A percentile compares a stretch with the other conserved stretches of the same genome.
These are phyloP conservation scores for Bipolaris oryzae DNA, from an alignment of 2,329 filamentous ascomycete species.

Conservation along the genomic window DNA sequence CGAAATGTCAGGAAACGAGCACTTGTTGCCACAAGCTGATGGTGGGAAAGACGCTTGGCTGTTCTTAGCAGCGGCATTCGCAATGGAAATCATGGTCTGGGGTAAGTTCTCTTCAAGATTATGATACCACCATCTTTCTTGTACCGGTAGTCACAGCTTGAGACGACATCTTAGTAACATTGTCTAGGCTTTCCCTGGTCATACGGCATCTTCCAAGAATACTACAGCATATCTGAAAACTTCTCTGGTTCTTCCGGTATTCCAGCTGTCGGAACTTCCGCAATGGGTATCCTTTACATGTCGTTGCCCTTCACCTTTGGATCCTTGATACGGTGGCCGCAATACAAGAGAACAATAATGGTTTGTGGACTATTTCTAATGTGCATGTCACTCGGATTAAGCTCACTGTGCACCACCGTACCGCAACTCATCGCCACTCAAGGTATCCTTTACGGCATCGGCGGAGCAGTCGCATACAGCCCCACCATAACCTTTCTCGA, in stretches of 20 bases:
- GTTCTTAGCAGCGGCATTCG: constrained; percentile 57
- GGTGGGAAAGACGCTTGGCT: constrained; percentile 59
- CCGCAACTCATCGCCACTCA: constrained; percentile 65
- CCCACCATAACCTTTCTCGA: constrained; percentile 65
- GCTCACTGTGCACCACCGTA: constrained; percentile 60
- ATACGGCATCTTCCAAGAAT: constrained; percentile 74
- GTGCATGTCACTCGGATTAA: constrained; percentile 42
- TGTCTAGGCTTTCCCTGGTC: constrained; percentile 67
- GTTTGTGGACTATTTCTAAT: constrained; percentile 46
- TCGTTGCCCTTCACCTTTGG: constrained; percentile 50
- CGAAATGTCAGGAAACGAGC: constrained; percentile 12
- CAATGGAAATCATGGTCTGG: constrained; percentile 61
- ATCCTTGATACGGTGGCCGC: constrained; percentile 43
- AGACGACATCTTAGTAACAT: constrained; percentile 3
- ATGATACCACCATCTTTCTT: neutral
- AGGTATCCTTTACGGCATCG: constrained; percentile 66
- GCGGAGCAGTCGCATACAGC: constrained; percentile 61
- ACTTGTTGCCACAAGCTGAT: constrained; percentile 54
- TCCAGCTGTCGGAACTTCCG: constrained; percentile 68
- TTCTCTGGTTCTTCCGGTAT: constrained; percentile 62
- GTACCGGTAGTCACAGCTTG: neutral
- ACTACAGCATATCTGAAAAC: constrained; percentile 66
- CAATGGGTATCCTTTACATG: constrained; percentile 60
- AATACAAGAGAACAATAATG: constrained; percentile 36
- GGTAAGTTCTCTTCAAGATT: constrained; percentile 18